A percentile compares a stretch with the other conserved stretches of the same genome.
These are phyloP conservation scores for Leucosporidium scottii DNA, from an alignment of 768 basidiomycete species.

Conservation along the genomic window DNA sequence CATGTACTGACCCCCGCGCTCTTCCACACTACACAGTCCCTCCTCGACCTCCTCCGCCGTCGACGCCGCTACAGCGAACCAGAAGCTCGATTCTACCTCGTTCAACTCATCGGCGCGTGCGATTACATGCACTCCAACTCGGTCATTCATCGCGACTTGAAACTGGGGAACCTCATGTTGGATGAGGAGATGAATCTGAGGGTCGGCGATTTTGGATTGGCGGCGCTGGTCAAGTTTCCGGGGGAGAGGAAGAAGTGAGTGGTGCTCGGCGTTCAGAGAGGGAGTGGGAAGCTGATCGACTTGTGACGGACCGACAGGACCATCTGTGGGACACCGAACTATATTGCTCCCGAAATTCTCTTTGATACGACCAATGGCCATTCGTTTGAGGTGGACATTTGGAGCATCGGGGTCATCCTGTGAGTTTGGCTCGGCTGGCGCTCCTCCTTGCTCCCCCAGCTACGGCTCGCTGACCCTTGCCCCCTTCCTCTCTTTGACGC, in stretches of 20 bases:
- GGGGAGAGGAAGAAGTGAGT: constrained; percentile 87
- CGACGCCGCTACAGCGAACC: constrained; percentile 64
- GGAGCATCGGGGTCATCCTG: constrained; percentile 94
- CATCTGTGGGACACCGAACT: constrained; percentile 97
- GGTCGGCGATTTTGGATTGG: constrained; percentile 94
- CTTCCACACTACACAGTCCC: constrained; percentile 29
- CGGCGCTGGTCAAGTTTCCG: constrained; percentile 89
- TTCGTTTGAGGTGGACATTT: constrained; percentile 96
- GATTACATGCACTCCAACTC: constrained; percentile 95
- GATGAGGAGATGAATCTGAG: constrained; percentile 89
- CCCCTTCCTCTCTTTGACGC: background rate
- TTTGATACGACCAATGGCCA: constrained; percentile 94
- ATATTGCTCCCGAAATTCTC: constrained; percentile 94
- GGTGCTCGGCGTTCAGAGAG: background rate
- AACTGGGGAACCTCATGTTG: constrained; percentile 89
- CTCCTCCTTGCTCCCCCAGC: background rate
- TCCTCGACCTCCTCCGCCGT: constrained; percentile 50
- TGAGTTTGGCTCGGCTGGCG: constrained; percentile 34
- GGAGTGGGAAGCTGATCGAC: background rate
- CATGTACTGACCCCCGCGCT: background rate
- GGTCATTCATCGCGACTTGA: constrained; percentile 95
- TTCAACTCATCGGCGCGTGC: constrained; percentile 91
- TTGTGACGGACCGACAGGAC: constrained; percentile 49
- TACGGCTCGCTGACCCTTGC: background rate
- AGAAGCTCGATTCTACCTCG: constrained; percentile 83